Evolutionary conservation across 148 eudicot genomes (phyloP).

Genomic region (Rhododendron henanense): DNA sequence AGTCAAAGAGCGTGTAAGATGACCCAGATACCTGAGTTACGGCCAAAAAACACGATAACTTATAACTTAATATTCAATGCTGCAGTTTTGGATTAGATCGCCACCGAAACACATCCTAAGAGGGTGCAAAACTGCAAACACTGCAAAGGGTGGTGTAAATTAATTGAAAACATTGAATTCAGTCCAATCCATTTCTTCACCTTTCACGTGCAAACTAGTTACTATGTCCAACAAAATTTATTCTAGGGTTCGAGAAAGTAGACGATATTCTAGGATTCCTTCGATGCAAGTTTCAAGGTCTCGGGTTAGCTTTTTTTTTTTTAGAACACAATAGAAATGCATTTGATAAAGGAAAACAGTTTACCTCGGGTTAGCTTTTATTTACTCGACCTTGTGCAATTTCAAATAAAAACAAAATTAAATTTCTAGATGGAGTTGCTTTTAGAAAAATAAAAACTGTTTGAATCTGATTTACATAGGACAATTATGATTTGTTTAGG

Average conservation of each 20-base stretch:
- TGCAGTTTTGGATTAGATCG: background rate
- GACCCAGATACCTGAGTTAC: too few species aligned
- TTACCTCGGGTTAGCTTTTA: background rate
- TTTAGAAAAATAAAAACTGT: too few species aligned
- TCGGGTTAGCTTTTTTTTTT: background rate
- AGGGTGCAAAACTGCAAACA: background rate
- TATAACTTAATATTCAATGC: background rate
- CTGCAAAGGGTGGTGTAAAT: background rate
- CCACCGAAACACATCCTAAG: background rate
- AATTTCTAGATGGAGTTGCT: too few species aligned
- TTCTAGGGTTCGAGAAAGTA: background rate
- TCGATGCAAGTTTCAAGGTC: background rate
- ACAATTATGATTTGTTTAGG: too few species aligned
- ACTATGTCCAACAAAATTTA: background rate
- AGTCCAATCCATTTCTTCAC: background rate
- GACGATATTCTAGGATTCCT: background rate
- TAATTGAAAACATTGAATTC: background rate
- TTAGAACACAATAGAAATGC: too few species aligned
- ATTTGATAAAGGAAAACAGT: too few species aligned
- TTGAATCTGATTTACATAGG: too few species aligned
- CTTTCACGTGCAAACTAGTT: background rate
- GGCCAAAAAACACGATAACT: too few species aligned
- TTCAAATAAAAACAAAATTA: too few species aligned
- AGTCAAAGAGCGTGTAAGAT: too few species aligned
- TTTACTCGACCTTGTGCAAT: background rate